Evolutionary conservation across 768 basidiomycete genomes (phyloP), one percentile per base, ranked within the genome.

Genomic region (Tylopilus plumbeoviolaceoides): DNA sequence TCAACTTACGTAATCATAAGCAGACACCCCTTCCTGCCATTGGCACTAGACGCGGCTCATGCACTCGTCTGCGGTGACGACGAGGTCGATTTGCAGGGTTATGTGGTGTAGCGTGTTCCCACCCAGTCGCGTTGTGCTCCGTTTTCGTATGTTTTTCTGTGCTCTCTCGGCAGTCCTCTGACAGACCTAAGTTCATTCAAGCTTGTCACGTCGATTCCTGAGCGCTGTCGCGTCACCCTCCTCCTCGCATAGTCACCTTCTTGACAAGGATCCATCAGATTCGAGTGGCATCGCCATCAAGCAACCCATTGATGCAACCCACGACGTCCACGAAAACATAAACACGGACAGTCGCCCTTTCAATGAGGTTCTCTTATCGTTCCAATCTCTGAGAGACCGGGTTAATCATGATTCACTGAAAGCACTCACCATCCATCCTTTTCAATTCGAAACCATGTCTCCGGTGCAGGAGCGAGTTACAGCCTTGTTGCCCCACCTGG

Each of bases 401-500:
- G 48, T 87, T 35, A 69, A 76, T 28, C 48, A 54, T 9, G 45
- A 67, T 4, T 78, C 81, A 0, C 69, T 87, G 20, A 74, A 77
- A 47, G 87, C 90, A 11, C 74, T 93, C 43, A 83, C 78, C 3
- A 62, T 70, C 36, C 70, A 67, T 20, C 90, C 91, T 0, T 87
- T 92, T 76, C 72, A 78, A 18, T 78, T 90, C 53, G 75, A 67
- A 7, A 73, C 75, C 44, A 91, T 95, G 91, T 84, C 88, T 1
- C 66, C 82, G 5, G 94, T 98, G 3, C 95, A 97, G 67, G 79
- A 82, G 9, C 78, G 83, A 48, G 91, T 98, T 7, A 73, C 92
- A 3, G 77, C 79, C 9, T 76, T 90, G 48, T 79, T 98, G 23
- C 92, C 94, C 11, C 73, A 77, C 6, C 73, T 97, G 23, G 77